These are phyloP conservation scores for Chlamydomonas eustigma DNA, from an alignment of 139 green algal genomes.

Conservation along the genomic window DNA sequence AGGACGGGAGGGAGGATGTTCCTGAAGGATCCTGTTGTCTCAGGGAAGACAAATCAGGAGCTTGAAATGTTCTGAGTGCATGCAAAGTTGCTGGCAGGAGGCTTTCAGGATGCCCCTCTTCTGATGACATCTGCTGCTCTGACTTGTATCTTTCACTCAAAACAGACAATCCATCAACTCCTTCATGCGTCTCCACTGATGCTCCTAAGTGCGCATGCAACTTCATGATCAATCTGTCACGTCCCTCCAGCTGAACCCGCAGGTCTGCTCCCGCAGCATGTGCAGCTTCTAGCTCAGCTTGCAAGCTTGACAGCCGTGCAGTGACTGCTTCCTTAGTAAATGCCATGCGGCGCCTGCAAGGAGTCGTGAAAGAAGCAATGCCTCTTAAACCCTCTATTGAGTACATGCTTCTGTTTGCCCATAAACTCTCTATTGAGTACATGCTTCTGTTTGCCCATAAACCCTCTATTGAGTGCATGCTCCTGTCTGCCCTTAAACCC, in stretches of 20 bases:
- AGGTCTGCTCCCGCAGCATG: background rate
- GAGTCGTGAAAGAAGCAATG: no score
- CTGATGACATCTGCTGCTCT: background rate
- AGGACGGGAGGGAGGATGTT: no score
- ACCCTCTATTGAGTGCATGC: no score
- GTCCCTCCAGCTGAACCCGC: background rate
- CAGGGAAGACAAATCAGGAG: background rate
- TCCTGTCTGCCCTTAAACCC: no score
- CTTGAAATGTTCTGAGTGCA: no score
- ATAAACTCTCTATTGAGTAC: no score
- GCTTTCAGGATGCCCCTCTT: background rate
- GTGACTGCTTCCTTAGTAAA: background rate
- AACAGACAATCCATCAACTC: background rate
- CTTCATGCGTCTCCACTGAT: no score
- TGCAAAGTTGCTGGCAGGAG: background rate
- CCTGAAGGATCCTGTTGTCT: background rate
- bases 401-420: no score
- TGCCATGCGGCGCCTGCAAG: background rate
- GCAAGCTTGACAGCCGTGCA: background rate
- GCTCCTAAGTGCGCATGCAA: background rate
- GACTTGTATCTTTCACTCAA: background rate
- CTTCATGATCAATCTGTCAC: background rate
- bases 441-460: no score
- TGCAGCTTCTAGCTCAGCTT: background rate
- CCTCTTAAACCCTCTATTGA: no score